Evolutionary conservation across 2,329 filamentous ascomycete genomes (phyloP), one percentile per base, ranked within the genome.

Genomic region (Beauveria asiatica): DNA sequence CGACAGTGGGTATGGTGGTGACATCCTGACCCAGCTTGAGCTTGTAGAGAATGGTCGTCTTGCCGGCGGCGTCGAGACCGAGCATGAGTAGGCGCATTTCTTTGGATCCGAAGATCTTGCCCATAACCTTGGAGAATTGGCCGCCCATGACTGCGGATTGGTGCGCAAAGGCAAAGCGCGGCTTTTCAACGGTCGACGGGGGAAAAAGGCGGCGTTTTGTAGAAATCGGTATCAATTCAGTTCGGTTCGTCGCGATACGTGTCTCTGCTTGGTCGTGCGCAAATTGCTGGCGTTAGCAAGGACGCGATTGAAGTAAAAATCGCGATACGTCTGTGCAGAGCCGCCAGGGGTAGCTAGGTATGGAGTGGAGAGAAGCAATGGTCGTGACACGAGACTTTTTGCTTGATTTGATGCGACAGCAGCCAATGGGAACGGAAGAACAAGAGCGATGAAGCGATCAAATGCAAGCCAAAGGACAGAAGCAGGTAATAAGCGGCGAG

Each of bases 11-110:
- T 72, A 97, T 97, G 57, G 94, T 97, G 64, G 94, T 97, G 70
- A 97, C 92, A 73, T 96, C 92, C 81, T 97, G 92, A 76, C 93
- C 92, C 63, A 97, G 86, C 84, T 97, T 97, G 72, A 99, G 84
- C 83, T 97, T 97, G 84, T 97, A 99, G 64, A 99, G 87, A 71
- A 97, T 97, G 60, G 94, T 97, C 52, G 94, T 99, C 83, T 99
- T 99, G 81, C 94, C 94, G 67, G 94, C 94, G 66, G 94, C 94
- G 78, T 99, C 94, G 69, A 97, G 85, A 69, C 94, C 94, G 69
- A 99, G 83, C 94, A 99, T 99, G 73, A 97, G 81, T 74, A 99
- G 87, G 71, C 93, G 89, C 92, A 97, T 97, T 80, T 97, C 93
- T 83, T 96, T 96, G 67, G 93, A 96, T 78, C 93, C 93, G 81